A percentile compares a stretch with the other conserved stretches of the same genome.
Evolutionary conservation across 805 yeast species (phyloP).

Genomic region (Wickerhamomyces queroliae): DNA sequence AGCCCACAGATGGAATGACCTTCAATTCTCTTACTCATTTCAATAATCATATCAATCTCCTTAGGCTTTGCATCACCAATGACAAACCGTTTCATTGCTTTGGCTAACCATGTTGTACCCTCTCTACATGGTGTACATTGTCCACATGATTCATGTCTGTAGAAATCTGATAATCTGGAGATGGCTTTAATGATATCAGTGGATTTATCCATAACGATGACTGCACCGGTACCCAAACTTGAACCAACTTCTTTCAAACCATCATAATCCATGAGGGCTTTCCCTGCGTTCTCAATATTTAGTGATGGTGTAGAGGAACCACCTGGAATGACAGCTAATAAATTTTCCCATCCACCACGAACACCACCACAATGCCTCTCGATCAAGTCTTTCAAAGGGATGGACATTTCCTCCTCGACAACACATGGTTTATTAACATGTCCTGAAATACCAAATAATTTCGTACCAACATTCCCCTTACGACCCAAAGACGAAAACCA

Average conservation of each 20-base stretch:
- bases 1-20: constrained; percentile 91
- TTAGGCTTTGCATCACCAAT: constrained; percentile 74
- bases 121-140: constrained; percentile 95
- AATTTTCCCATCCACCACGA: constrained; percentile 89
- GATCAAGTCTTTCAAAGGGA: constrained; percentile 73
- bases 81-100: constrained; percentile 79
- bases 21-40: constrained; percentile 80
- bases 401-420: constrained; percentile 91
- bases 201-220: constrained; percentile 83
- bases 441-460: constrained; percentile 82
- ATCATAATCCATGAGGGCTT: constrained; percentile 81
- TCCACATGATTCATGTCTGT: constrained; percentile 91
- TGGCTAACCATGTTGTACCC: constrained; percentile 82
- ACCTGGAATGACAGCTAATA: constrained; percentile 84
- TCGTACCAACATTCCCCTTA: constrained; percentile 79
- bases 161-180: constrained; percentile 78
- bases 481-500: constrained; percentile 86
- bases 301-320: constrained; percentile 85
- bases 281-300: constrained; percentile 60
- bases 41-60: constrained; percentile 82
- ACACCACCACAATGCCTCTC: constrained; percentile 91
- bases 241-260: constrained; percentile 81
- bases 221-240: constrained; percentile 91
- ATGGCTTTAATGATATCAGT: constrained; percentile 83
- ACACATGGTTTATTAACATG: constrained; percentile 92